Evolutionary conservation across 257 asterid species (phyloP).

Genomic region (Prunella vulgaris): DNA sequence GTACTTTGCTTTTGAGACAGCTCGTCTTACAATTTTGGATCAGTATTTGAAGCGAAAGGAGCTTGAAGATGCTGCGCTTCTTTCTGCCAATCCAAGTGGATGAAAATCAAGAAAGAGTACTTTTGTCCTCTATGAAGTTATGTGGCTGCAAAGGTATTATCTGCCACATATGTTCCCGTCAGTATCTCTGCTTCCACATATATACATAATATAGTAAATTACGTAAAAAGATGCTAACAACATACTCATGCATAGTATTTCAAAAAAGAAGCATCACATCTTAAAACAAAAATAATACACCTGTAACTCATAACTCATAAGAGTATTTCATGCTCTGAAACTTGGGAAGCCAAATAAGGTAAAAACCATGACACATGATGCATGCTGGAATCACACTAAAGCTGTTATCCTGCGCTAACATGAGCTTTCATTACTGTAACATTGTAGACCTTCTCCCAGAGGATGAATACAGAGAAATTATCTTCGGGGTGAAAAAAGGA

Average conservation of each 20-base stretch:
- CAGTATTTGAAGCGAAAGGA: slow-evolving; percentile 63
- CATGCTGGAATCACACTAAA: slow-evolving; percentile 12
- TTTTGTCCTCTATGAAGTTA: neutral
- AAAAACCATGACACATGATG: slow-evolving; percentile 21
- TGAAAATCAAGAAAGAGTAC: slow-evolving; percentile 18
- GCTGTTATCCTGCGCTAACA: neutral
- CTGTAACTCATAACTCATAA: too few species aligned
- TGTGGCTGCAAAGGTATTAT: too few species aligned
- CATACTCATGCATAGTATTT: too few species aligned
- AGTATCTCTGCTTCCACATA: too few species aligned
- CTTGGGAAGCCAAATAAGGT: slow-evolving; percentile 25
- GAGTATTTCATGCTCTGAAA: too few species aligned
- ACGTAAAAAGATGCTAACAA: too few species aligned
- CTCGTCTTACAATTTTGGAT: slow-evolving; percentile 71
- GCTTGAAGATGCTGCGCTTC: slow-evolving; percentile 33
- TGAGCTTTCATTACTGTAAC: slow-evolving; percentile 12
- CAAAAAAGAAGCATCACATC: too few species aligned
- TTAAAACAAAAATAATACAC: too few species aligned
- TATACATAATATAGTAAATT: too few species aligned
- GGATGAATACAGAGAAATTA: slow-evolving; percentile 35
- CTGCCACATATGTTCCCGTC: too few species aligned
- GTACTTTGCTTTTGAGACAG: slow-evolving; percentile 93
- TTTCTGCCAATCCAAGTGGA: slow-evolving; percentile 26
- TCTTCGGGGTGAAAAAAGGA: slow-evolving; percentile 68
- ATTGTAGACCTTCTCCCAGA: slow-evolving; percentile 34